Base-by-base conservation (phyloP, 495 filamentous ascomycete genomes). In the Aspergillus cristatus region DNA sequence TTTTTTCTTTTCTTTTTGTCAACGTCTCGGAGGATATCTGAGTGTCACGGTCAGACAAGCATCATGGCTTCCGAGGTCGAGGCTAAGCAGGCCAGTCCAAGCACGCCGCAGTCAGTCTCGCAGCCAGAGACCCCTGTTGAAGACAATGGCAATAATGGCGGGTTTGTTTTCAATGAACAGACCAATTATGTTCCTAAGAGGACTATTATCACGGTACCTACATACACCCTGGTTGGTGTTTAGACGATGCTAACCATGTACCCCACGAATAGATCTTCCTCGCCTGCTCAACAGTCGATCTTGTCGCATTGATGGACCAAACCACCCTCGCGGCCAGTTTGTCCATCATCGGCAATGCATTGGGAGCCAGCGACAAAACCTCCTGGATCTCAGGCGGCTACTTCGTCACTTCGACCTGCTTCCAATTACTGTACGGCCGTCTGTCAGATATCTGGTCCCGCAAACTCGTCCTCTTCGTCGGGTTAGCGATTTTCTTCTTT, bases 381-480 rank as follows among this genome's bases (percentile, higher is more conserved):
- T 64, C 70, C 1, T 75, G 71, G 71, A 72, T 75, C n/a, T 70
- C 71, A 0, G 62, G 60, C 2, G 67, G 62, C 12, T 75, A 71
- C 32, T 75, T 74, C 45, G 66, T 75, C 32, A 73, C 73, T n/a
- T 74, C 70, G 12, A 75, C 71, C 14, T 71, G 67, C 25, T 74
- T 72, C 40, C 73, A 76, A 38, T 62, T 75, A 0, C 35, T 76
- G 11, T 75, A 75, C 35, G 70, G 74, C 2, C 63, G 67, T 1
- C 59, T 76, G 14, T 75, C 72, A 10, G 71, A 77, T 40, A 72
- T 77, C 39, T 77, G 70, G 57, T 74, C 70, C 2, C 72, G 72
- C 15, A 77, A 77, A 41, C 46, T 63, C 5, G 62, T 75, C 13
- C 57, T 76, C 3, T 64, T 75, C 28, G 54, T 58, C 14, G 69